A percentile compares a stretch with the other conserved stretches of the same genome.
Conservation (phyloP, 352 stramenopile genomes). For the Phytophthora citricola region DNA sequence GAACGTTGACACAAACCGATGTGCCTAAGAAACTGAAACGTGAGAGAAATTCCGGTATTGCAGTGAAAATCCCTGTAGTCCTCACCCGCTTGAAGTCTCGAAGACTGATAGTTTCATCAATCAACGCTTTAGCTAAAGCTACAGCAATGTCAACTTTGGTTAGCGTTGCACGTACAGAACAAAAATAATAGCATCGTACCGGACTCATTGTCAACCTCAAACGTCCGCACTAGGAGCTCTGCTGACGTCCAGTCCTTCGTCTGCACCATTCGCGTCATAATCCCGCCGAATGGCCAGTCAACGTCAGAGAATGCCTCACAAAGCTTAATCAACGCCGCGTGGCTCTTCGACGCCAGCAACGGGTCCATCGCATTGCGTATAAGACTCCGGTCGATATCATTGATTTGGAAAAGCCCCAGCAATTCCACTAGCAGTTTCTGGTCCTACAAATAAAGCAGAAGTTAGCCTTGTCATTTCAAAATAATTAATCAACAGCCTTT, state of each 20-base stretch:
- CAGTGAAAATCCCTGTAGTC: neutral
- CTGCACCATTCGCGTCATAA: slow-evolving; percentile 48
- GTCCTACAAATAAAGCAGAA: slow-evolving; percentile 36
- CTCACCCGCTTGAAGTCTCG: slow-evolving; percentile 70
- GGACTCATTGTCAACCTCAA: slow-evolving; percentile 26
- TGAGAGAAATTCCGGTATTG: neutral
- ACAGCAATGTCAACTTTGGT: neutral
- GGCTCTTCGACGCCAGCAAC: slow-evolving; percentile 50
- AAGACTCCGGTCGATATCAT: slow-evolving; percentile 29
- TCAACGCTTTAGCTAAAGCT: slow-evolving; percentile 42
- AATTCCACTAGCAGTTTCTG: slow-evolving; percentile 67
- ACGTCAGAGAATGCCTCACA: slow-evolving; percentile 39
- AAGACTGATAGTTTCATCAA: slow-evolving; percentile 57
- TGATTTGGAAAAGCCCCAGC: slow-evolving; percentile 63
- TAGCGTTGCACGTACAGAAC: neutral
- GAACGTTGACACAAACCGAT: slow-evolving; percentile 64
- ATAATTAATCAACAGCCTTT: neutral
- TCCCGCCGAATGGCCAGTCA: slow-evolving; percentile 41
- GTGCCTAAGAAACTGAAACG: slow-evolving; percentile 36
- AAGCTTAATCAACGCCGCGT: slow-evolving; percentile 63
- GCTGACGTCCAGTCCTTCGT: slow-evolving; percentile 71
- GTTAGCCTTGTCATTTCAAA: neutral
- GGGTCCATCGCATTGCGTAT: slow-evolving; percentile 28
- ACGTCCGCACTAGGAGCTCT: slow-evolving; percentile 55
- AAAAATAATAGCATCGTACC: slow-evolving; percentile 3